Conservation (phyloP, 352 stramenopile genomes). For the Blastocystis sp. region DNA sequence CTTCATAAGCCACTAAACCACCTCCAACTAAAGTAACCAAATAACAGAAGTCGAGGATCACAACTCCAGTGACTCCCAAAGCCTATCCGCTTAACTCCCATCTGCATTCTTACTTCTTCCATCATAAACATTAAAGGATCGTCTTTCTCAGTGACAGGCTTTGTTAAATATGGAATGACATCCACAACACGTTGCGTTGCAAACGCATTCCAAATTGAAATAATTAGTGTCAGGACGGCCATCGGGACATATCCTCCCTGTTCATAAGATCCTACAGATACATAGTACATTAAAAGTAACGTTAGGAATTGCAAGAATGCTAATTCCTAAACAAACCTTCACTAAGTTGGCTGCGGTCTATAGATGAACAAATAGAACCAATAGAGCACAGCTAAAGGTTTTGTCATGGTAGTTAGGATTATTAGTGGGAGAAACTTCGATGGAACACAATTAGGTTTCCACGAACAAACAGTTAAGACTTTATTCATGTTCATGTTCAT, state of each 20-base stretch:
- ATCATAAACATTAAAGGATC: slow-evolving; percentile 43
- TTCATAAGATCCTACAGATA: background rate
- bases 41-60: slow-evolving; percentile 34
- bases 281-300: slow-evolving; percentile 13
- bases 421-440: background rate
- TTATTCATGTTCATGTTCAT: too few relatives aligned
- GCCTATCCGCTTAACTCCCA: background rate
- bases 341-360: slow-evolving; percentile 36
- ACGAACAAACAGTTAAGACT: slow-evolving; percentile 10
- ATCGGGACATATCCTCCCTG: slow-evolving; percentile 34
- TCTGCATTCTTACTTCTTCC: background rate
- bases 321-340: slow-evolving; percentile 40
- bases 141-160: slow-evolving; percentile 10
- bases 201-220: slow-evolving; percentile 38
- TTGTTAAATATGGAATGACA: slow-evolving; percentile 24
- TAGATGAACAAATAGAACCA: background rate
- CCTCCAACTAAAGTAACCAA: slow-evolving; percentile 17
- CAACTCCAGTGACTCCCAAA: background rate
- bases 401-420: background rate
- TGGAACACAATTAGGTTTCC: background rate
- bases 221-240: background rate
- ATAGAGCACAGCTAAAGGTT: background rate
- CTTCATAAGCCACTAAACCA: slow-evolving; percentile 30
- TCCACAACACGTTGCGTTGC: slow-evolving; percentile 12
- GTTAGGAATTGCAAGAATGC: slow-evolving; percentile 38